Conservation (phyloP, 352 stramenopile genomes). For the Hyaloperonospora arabidopsidis region DNA sequence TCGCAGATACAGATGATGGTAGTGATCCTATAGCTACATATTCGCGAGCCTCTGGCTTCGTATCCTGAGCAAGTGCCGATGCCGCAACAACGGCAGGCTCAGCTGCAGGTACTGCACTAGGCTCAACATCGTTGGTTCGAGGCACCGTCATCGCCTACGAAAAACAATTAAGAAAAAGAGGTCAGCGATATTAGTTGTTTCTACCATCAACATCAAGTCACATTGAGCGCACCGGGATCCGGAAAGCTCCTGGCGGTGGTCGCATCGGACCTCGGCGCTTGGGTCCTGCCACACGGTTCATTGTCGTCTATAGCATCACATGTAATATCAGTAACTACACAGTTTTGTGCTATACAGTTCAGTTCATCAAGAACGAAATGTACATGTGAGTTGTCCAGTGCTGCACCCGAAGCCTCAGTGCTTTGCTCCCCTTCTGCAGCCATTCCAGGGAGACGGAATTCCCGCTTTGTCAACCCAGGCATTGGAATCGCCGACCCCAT, state of each 20-base stretch:
- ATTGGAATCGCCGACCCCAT: slow-evolving; percentile 68
- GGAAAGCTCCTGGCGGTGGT: slow-evolving; percentile 55
- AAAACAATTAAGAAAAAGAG: slow-evolving; percentile 2
- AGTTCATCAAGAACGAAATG: slow-evolving; percentile 3
- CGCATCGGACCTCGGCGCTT: slow-evolving; percentile 67
- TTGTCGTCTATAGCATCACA: slow-evolving; percentile 44
- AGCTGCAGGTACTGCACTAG: slow-evolving; percentile 7
- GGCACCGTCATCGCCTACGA: slow-evolving; percentile 36
- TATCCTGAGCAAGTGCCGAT: slow-evolving; percentile 7
- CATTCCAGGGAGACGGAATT: slow-evolving; percentile 65
- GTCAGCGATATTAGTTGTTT: slow-evolving; percentile 4
- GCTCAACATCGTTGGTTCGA: slow-evolving; percentile 25
- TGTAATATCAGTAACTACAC: background rate
- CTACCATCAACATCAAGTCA: slow-evolving; percentile 2
- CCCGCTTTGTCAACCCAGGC: slow-evolving; percentile 64
- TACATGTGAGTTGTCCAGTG: slow-evolving; percentile 62
- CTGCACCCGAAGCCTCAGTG: slow-evolving; percentile 22
- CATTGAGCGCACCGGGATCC: slow-evolving; percentile 36
- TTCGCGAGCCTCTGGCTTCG: slow-evolving; percentile 12
- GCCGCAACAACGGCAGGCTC: slow-evolving; percentile 5
- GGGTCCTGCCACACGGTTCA: slow-evolving; percentile 64
- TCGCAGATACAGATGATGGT: slow-evolving; percentile 7
- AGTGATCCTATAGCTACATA: slow-evolving; percentile 7
- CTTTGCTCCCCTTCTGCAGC: slow-evolving; percentile 21
- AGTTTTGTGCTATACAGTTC: background rate